Evolutionary conservation across 441 rosid genomes (phyloP), one percentile per base, ranked within the genome.

Genomic region (Adansonia grandidieri): DNA sequence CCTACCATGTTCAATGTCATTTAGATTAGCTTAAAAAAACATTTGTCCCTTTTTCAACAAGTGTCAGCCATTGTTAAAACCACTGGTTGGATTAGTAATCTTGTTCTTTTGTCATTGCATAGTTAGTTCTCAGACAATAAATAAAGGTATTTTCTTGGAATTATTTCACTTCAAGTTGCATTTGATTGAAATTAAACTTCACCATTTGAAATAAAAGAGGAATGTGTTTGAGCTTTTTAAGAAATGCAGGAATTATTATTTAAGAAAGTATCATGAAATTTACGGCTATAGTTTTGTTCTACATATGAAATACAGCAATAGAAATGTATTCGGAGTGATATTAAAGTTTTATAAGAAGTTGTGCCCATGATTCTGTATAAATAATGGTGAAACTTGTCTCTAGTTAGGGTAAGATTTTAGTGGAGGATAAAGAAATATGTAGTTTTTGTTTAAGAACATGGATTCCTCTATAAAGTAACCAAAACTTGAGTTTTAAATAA

Each of bases 371-470:
- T 19, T n/a, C 15, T 60, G 74, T 9, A 50, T 61, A 45, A 47
- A 47, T 62, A 11, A 10, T 22, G 14, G 13, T 17, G 47, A 71
- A 66, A 19, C 10, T 53, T 66, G 11, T 75, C 40, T 76, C 15
- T 50, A 4, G 19, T 22, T 74, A 7, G 48, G 9, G 0, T 56
- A 56, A 48, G 10, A 32, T 69, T 77, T 9, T 74, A 1, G 71
- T 67, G 51, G 40, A 68, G 47, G 63, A 75, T 75, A 56, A 47
- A 32, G 67, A 64, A 72, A 67, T 51, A 66, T 37, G n/a, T 0
- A 9, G 61, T 42, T 22, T 48, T 9, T 24, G 13, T 51, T 40
- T n/a, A 68, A 80, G 62, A 64, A 54, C 11, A 65, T 51, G 8
- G 53, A 32, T 11, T 8, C 62, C 4, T 60, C 20, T 61, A 77